Evolutionary conservation across 1,139 yeast species (phyloP), one percentile per base, ranked within the genome.

Genomic region (Taphrina populina): DNA sequence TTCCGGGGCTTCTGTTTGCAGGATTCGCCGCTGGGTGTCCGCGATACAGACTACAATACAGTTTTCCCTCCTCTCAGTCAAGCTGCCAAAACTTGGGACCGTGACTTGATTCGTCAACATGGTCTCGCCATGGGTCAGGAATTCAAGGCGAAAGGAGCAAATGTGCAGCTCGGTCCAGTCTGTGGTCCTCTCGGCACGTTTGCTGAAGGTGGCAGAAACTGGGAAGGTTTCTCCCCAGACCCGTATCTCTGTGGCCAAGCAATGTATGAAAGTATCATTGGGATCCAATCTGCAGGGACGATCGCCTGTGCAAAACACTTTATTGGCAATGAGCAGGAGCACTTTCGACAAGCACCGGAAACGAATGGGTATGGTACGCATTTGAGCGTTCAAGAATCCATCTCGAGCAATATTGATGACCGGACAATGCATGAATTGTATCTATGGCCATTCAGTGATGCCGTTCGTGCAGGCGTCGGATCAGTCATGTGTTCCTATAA

Each of bases 381-480:
- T 19, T 11, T 51, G 36, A 26, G 26, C n/a, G 37, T 37, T 24
- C 27, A 21, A 19, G 58, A 56, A 13, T 59, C 67, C 2, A 54
- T 66, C 15, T 61, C 65, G 36, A 68, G 81, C 17, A 79, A 80
- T 61, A 76, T 81, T 49, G 83, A 80, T 51, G 86, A 81, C 65
- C 68, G 83, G 35, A 77, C 81, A 1, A 73, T 82, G 77, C 85
- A 80, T 64, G 86, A 81, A 63, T 66, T 80, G 1, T 81, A 77
- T 64, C 67, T 80, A 54, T 80, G 84, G 84, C 87, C 86, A 4
- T 82, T 80, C 70, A 83, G 83, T 21, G 83, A 81, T 64, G 76
- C 78, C 44, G 72, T 81, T 33, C 73, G 76, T 58, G 81, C 84
- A 7, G 84, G 84, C 11, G 82, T 72, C 27, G 84, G 82, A 1